These are phyloP conservation scores for Exophiala phaeomuriformis DNA, from an alignment of 2,329 filamentous ascomycete species.

Conservation along the genomic window DNA sequence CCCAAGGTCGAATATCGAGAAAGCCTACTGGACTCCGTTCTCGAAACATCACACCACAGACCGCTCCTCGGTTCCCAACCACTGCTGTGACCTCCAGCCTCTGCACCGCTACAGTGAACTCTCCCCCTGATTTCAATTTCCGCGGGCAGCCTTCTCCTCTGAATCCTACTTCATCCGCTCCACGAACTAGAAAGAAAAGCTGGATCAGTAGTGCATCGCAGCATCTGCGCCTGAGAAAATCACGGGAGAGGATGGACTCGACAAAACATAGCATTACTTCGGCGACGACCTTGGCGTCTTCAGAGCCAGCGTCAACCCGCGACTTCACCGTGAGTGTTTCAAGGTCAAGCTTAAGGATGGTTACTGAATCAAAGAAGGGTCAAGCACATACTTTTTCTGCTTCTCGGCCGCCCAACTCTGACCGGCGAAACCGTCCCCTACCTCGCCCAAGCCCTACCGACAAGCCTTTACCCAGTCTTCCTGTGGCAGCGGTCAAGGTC, in stretches of 20 bases:
- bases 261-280: not conserved
- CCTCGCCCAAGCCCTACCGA: slow-evolving; percentile 22
- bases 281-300: not conserved
- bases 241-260: slow-evolving; percentile 5
- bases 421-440: not conserved
- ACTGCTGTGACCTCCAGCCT: not conserved
- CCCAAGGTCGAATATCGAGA: not conserved
- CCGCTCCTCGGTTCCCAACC: not conserved
- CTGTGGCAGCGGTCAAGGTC: slow-evolving; percentile 23
- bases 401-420: slow-evolving; percentile 4
- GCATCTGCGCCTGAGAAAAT: slow-evolving; percentile 5
- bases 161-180: not conserved
- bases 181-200: slow-evolving; percentile 3
- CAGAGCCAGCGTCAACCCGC: not conserved
- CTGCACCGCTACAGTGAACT: not conserved
- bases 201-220: slow-evolving; percentile 15
- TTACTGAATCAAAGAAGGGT: not conserved
- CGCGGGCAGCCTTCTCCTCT: not conserved
- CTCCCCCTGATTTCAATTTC: not conserved
- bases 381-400: slow-evolving; percentile 5
- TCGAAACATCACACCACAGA: not conserved
- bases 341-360: too few relatives aligned
- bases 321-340: slow-evolving; percentile 6
- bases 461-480: slow-evolving; percentile 31
- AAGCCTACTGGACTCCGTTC: slow-evolving; percentile 10